phyloP scores from a whole-genome alignment of 1,284 basidiomycete species.

The Xanthoconium separans region DNA sequence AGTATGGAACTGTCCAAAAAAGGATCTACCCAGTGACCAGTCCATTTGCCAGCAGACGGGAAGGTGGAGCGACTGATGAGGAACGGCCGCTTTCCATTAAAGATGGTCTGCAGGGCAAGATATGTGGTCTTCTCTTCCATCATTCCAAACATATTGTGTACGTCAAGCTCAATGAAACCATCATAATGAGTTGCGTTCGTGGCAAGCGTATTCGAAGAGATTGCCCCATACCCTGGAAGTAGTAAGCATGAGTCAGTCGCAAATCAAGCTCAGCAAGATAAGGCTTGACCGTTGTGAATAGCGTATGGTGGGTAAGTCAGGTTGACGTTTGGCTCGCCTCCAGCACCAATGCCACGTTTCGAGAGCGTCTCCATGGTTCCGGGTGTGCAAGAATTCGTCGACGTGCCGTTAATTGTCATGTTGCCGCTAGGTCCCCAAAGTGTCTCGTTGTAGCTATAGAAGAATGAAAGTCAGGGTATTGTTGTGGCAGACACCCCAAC shows the following conservation, averaged over 20 bases:
- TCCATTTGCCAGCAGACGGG: conserved; percentile 62
- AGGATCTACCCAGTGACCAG: conserved; percentile 53
- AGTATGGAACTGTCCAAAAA: background rate
- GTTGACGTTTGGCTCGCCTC: conserved; percentile 44
- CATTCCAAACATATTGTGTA: conserved; percentile 43
- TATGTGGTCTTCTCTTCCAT: conserved; percentile 40
- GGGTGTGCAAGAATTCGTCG: conserved; percentile 45
- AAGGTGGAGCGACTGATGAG: conserved; percentile 48
- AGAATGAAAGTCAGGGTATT: background rate
- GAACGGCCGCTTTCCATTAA: conserved; percentile 41
- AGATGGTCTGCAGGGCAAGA: conserved; percentile 33
- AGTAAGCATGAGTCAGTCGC: background rate
- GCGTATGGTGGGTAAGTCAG: conserved; percentile 63
- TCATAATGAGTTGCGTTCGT: conserved; percentile 42
- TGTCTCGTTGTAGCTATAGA: conserved; percentile 56
- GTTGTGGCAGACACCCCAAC: background rate
- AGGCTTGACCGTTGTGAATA: conserved; percentile 61
- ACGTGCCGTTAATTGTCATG: conserved; percentile 65
- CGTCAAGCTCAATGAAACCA: conserved; percentile 38
- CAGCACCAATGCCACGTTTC: conserved; percentile 38
- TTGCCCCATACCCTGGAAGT: conserved; percentile 22
- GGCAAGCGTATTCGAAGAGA: conserved; percentile 33
- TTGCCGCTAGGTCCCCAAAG: conserved; percentile 71
- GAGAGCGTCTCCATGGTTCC: conserved; percentile 4
- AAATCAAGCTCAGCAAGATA: background rate